Percentiles rank a stretch among this genome's conserved stretches.
Conservation (phyloP, 768 basidiomycete species). For the Auricularia auricula-judae region DNA sequence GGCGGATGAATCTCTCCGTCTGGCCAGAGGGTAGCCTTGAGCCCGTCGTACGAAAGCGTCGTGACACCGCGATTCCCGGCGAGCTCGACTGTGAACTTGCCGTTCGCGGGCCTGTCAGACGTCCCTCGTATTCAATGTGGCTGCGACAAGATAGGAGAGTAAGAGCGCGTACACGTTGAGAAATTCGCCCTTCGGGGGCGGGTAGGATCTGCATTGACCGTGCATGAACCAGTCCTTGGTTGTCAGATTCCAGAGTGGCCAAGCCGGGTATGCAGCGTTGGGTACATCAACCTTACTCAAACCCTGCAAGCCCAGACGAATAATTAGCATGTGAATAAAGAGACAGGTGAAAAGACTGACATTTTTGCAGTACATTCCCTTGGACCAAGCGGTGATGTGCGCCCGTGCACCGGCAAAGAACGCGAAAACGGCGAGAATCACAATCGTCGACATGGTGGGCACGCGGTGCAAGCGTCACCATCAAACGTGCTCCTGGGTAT, state of each 20-base stretch:
- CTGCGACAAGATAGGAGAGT: neutral
- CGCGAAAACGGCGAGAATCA: too few relatives aligned
- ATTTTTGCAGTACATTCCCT: neutral
- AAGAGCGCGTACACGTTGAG: slow-evolving; percentile 1
- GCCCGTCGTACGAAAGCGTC: neutral
- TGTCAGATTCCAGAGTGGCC: neutral
- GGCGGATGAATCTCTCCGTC: slow-evolving; percentile 3
- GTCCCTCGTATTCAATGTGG: neutral
- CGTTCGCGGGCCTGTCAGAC: slow-evolving; percentile 1
- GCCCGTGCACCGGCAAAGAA: neutral
- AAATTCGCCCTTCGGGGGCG: slow-evolving; percentile 2
- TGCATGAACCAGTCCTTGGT: slow-evolving; percentile 2
- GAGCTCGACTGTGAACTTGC: slow-evolving; percentile 4
- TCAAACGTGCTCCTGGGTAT: too few relatives aligned
- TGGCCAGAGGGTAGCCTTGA: neutral
- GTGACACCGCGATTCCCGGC: slow-evolving; percentile 3
- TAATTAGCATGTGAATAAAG: neutral
- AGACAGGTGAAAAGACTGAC: neutral
- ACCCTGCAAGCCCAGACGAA: neutral
- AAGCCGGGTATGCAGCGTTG: neutral
- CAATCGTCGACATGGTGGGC: too few relatives aligned
- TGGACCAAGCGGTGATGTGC: neutral
- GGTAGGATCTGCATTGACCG: slow-evolving; percentile 2
- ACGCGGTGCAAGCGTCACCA: too few relatives aligned
- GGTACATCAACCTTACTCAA: neutral